Evolutionary conservation across 208 protist species (phyloP).

Genomic region (Acanthamoeba quina): DNA sequence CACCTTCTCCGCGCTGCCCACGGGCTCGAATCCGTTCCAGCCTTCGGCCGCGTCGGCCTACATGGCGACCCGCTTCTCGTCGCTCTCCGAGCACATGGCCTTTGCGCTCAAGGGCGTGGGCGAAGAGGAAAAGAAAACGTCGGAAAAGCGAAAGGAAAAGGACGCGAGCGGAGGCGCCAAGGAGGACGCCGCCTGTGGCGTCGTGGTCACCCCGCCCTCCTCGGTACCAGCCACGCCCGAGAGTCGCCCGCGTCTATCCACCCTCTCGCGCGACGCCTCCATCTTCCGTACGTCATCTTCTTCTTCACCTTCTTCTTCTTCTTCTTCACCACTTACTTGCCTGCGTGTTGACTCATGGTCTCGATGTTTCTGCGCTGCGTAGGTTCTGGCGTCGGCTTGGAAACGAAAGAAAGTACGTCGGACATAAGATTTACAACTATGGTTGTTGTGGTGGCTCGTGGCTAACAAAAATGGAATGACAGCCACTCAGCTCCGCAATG

Average conservation of each 20-base stretch:
- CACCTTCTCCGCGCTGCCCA: background rate
- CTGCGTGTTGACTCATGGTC: background rate
- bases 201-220: background rate
- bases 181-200: background rate
- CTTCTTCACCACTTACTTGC: background rate
- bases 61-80: constrained; percentile 59
- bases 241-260: background rate
- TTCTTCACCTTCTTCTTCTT: background rate
- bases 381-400: constrained; percentile 42
- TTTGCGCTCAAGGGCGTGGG: constrained; percentile 30
- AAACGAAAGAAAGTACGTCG: constrained; percentile 45
- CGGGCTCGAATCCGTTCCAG: constrained; percentile 31
- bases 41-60: constrained; percentile 16
- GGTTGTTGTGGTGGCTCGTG: background rate
- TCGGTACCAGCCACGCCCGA: background rate
- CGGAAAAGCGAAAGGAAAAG: constrained; percentile 9
- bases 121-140: constrained; percentile 5
- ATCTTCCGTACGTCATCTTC: constrained; percentile 7
- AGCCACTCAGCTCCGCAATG: constrained; percentile 51
- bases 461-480: background rate
- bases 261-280: background rate
- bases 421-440: too few relatives aligned
- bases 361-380: background rate
- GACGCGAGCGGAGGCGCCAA: background rate
- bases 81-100: constrained; percentile 51